phyloP scores from a whole-genome alignment of 176 grass and related monocot genomes.

The Zoysia japonica region DNA sequence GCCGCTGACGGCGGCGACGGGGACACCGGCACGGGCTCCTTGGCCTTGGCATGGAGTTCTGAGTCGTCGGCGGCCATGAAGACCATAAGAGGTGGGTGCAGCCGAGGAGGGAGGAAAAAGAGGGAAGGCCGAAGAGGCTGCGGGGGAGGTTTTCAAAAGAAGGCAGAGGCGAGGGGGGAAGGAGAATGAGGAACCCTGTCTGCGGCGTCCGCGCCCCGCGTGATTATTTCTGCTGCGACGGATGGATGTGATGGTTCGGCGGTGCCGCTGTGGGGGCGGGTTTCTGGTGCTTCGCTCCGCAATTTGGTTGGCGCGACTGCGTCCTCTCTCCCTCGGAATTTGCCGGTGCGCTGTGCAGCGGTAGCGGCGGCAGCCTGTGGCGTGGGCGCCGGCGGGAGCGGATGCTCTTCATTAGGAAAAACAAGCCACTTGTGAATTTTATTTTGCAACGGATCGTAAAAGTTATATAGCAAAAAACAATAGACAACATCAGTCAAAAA shows the following conservation, averaged over 20 bases:
- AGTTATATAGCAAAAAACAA: too few relatives aligned
- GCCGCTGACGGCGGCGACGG: neutral
- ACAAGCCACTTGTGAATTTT: too few relatives aligned
- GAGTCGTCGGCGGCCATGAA: constrained; percentile 40
- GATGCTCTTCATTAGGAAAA: too few relatives aligned
- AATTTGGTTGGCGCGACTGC: constrained; percentile 13
- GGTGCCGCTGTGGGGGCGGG: neutral
- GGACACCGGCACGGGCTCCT: neutral
- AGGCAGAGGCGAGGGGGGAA: neutral
- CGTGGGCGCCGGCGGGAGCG: too few relatives aligned
- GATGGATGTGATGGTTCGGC: neutral
- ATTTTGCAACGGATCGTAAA: too few relatives aligned
- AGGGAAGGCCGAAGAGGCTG: neutral
- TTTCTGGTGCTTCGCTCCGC: neutral
- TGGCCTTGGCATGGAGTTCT: neutral
- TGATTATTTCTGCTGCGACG: too few relatives aligned
- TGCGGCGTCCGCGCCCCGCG: neutral
- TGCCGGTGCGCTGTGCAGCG: too few relatives aligned
- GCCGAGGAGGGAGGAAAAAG: neutral
- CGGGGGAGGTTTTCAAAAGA: constrained; percentile 32
- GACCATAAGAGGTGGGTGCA: constrained; percentile 26
- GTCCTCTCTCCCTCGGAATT: neutral
- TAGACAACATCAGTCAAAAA: too few relatives aligned
- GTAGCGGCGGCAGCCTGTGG: too few relatives aligned
- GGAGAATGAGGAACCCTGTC: neutral